These are phyloP conservation scores for Amaranthus palmeri DNA, from an alignment of 148 eudicot species.

Conservation along the genomic window DNA sequence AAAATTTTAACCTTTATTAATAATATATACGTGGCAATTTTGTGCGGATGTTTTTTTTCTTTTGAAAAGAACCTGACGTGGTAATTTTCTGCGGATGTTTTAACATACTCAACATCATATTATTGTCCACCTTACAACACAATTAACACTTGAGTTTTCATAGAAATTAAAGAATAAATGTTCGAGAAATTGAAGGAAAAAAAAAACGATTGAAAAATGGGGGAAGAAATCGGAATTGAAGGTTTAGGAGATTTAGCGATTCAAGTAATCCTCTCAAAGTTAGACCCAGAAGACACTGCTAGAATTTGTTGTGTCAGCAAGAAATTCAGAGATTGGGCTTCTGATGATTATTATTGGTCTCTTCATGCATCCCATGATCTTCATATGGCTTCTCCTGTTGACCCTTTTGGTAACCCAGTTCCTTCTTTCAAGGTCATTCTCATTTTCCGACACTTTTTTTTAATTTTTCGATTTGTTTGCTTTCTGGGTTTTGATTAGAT, in stretches of 20 bases:
- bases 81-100: no score
- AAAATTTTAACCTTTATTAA: no score
- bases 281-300: constrained; percentile 51
- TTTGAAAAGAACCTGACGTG: no score
- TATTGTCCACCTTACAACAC: no score
- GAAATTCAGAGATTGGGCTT: constrained; percentile 43
- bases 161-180: background rate
- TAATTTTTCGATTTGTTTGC: background rate
- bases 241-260: constrained; percentile 47
- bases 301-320: constrained; percentile 40
- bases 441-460: background rate
- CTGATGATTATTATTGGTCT: constrained; percentile 68
- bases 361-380: constrained; percentile 49
- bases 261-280: constrained; percentile 49
- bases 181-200: background rate
- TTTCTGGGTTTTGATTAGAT: background rate
- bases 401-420: constrained; percentile 48
- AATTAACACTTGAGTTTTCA: no score
- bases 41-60: no score
- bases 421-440: constrained; percentile 57
- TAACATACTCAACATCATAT: no score
- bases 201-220: background rate
- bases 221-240: constrained; percentile 31
- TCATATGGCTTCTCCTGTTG: constrained; percentile 45
- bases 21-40: no score